A percentile compares a stretch with the other conserved stretches of the same genome.
These are phyloP conservation scores for Eudorina sp. DNA, from an alignment of 139 green algal species.

Conservation along the genomic window DNA sequence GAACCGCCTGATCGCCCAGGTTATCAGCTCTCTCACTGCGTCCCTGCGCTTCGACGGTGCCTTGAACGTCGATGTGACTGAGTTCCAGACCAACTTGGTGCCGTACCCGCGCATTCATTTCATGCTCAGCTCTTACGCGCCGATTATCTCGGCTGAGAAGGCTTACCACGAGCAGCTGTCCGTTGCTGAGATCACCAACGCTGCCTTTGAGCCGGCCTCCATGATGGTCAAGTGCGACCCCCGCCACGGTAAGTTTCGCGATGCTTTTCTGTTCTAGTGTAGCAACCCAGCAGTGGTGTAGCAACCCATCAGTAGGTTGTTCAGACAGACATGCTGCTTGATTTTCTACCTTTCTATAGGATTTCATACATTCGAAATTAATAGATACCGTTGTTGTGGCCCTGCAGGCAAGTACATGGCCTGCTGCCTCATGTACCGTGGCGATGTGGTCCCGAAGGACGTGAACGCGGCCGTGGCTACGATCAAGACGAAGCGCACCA, in stretches of 20 bases:
- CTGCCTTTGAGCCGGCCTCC: slow-evolving; percentile 92
- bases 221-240: slow-evolving; percentile 99
- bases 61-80: slow-evolving; percentile 97
- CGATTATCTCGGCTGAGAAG: slow-evolving; percentile 98
- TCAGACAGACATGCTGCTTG: not conserved
- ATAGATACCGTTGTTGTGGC: not conserved
- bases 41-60: slow-evolving; percentile 96
- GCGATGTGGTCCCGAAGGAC: slow-evolving; percentile 99
- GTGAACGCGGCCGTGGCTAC: slow-evolving; percentile 97
- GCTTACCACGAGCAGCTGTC: slow-evolving; percentile 99
- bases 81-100: slow-evolving; percentile 99
- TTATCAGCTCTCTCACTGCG: slow-evolving; percentile 96
- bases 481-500: slow-evolving; percentile 99
- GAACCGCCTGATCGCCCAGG: slow-evolving; percentile 92
- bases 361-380: not conserved
- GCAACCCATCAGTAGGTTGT: too few species aligned
- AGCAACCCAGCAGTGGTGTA: too few species aligned
- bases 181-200: slow-evolving; percentile 98
- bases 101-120: slow-evolving; percentile 99
- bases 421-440: slow-evolving; percentile 99
- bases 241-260: slow-evolving; percentile 74
- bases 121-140: slow-evolving; percentile 98
- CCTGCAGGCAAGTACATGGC: slow-evolving; percentile 97
- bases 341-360: not conserved
- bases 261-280: not conserved